phyloP scores from a whole-genome alignment of 169 alveolate species.

The Plasmodium vinckei region DNA sequence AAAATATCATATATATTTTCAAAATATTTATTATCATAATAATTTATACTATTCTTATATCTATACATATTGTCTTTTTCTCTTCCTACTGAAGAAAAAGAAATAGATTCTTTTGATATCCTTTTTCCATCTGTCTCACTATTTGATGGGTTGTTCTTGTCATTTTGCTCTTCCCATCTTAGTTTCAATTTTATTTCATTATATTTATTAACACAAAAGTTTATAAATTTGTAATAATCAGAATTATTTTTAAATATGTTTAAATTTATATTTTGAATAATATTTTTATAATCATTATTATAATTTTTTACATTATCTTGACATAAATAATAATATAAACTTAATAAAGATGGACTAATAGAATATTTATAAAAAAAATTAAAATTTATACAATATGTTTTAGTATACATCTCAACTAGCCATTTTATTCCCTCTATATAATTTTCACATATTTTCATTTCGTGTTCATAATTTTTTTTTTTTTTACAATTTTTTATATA shows the following conservation, averaged over 20 bases:
- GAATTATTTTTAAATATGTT: conserved; percentile 51
- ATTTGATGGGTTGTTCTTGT: neutral
- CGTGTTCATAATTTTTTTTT: conserved; percentile 39
- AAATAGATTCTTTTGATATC: neutral
- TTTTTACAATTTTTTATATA: conserved; percentile 34
- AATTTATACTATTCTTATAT: neutral
- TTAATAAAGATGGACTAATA: conserved; percentile 49
- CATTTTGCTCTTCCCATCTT: neutral
- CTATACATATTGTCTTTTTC: no score
- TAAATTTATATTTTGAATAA: conserved; percentile 41
- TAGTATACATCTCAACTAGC: conserved; percentile 73
- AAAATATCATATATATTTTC: conserved; percentile 64
- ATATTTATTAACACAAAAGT: conserved; percentile 52
- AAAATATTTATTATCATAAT: conserved; percentile 1
- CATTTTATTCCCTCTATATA: conserved; percentile 68
- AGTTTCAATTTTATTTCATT: neutral
- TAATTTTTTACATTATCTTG: neutral
- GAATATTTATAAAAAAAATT: conserved; percentile 68
- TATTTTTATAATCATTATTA: conserved; percentile 1
- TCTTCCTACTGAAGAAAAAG: neutral
- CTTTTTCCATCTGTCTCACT: neutral
- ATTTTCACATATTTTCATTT: conserved; percentile 57
- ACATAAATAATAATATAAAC: conserved; percentile 58
- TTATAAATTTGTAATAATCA: conserved; percentile 62
- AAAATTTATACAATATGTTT: conserved; percentile 71